These are phyloP conservation scores for Leccinum longicurvipes DNA, from an alignment of 768 basidiomycete genomes.

Conservation along the genomic window DNA sequence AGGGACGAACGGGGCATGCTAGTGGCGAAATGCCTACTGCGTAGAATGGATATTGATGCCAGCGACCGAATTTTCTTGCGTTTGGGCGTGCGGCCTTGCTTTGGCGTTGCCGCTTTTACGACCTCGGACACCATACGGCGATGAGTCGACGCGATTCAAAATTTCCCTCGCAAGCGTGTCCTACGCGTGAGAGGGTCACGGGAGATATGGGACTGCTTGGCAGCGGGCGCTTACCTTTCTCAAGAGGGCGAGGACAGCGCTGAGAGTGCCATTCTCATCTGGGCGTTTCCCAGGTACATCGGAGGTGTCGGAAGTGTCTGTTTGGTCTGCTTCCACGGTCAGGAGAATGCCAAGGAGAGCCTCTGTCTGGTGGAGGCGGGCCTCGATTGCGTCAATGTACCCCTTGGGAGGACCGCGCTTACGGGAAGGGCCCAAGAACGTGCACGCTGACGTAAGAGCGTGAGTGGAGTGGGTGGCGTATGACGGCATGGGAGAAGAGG, in stretches of 20 bases:
- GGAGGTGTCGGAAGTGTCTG: slow-evolving; percentile 23
- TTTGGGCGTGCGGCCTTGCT: slow-evolving; percentile 18
- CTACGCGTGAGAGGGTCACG: slow-evolving; percentile 34
- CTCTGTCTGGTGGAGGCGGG: slow-evolving; percentile 86
- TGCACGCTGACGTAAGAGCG: slow-evolving; percentile 50
- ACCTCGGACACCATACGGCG: slow-evolving; percentile 74
- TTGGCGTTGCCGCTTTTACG: slow-evolving; percentile 46
- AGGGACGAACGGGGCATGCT: neutral
- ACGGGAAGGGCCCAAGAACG: slow-evolving; percentile 74
- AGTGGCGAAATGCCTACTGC: slow-evolving; percentile 47
- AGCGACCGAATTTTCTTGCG: slow-evolving; percentile 15
- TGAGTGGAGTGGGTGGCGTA: neutral
- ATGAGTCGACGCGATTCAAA: slow-evolving; percentile 75
- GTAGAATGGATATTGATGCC: slow-evolving; percentile 50
- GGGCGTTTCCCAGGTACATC: slow-evolving; percentile 30
- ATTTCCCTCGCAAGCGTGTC: slow-evolving; percentile 81
- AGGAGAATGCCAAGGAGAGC: slow-evolving; percentile 83
- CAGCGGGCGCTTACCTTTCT: slow-evolving; percentile 40
- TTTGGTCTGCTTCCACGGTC: slow-evolving; percentile 35
- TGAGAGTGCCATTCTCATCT: slow-evolving; percentile 14
- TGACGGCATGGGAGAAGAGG: neutral
- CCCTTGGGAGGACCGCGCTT: slow-evolving; percentile 90
- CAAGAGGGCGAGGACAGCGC: slow-evolving; percentile 46
- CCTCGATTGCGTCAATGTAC: slow-evolving; percentile 93
- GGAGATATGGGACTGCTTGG: neutral